Evolutionary conservation across 768 basidiomycete species (phyloP).

Genomic region (Boletus fagicola): DNA sequence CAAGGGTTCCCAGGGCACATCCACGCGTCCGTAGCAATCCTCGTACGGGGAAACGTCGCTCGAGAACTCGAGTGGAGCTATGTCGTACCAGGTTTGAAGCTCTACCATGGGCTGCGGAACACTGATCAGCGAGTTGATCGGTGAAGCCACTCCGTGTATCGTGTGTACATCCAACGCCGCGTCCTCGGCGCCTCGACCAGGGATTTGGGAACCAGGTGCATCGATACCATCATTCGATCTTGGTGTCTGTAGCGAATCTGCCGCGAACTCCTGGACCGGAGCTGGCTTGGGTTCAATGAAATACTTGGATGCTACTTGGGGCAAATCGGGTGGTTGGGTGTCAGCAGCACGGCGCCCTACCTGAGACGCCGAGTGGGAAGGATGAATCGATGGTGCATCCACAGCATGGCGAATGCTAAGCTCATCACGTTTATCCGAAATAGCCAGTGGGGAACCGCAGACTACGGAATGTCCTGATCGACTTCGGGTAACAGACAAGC

Average conservation of each 20-base stretch:
- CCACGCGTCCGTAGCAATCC: not conserved
- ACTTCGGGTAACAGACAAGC: not conserved
- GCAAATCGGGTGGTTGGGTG: not conserved
- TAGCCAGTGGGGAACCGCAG: conserved; percentile 18
- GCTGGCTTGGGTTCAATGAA: conserved; percentile 3
- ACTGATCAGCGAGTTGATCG: conserved; percentile 6
- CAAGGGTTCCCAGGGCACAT: not conserved
- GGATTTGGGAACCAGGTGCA: not conserved
- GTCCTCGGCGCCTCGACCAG: not conserved
- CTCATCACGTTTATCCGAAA: conserved; percentile 23
- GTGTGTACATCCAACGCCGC: not conserved
- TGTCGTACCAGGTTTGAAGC: conserved; percentile 13
- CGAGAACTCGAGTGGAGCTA: conserved; percentile 9
- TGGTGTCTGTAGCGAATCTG: not conserved
- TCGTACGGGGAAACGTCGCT: conserved; percentile 13
- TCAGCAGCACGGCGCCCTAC: conserved; percentile 21
- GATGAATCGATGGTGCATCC: conserved; percentile 34
- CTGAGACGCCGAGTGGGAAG: conserved; percentile 62
- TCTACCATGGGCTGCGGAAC: conserved; percentile 1
- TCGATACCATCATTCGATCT: not conserved
- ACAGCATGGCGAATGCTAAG: not conserved
- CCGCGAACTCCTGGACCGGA: not conserved
- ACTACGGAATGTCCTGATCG: not conserved
- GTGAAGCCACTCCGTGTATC: not conserved
- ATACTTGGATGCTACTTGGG: conserved; percentile 9